Evolutionary conservation across 805 yeast genomes (phyloP).

Genomic region (Pichia sporocuriosa): DNA sequence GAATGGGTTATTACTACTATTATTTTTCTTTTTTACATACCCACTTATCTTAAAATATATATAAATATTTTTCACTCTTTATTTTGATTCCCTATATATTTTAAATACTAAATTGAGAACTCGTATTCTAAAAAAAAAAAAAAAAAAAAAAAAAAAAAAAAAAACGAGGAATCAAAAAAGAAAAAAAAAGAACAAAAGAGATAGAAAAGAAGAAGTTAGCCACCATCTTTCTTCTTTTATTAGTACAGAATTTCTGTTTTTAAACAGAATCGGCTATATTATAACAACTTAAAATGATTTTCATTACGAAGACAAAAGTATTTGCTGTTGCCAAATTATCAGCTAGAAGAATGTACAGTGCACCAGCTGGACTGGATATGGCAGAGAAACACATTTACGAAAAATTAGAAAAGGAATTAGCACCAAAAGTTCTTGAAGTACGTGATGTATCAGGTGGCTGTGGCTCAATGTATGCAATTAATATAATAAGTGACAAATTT

Average conservation of each 20-base stretch:
- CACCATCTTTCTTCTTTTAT: too few species aligned
- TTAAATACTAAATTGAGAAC: too few species aligned
- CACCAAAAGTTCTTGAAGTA: slow-evolving; percentile 60
- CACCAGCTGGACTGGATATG: slow-evolving; percentile 19
- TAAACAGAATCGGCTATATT: background rate
- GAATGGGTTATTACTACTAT: background rate
- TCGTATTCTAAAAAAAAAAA: too few species aligned
- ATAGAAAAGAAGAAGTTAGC: too few species aligned
- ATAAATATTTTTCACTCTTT: too few species aligned
- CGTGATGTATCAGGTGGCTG: slow-evolving; percentile 91
- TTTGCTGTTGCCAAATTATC: background rate
- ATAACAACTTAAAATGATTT: background rate
- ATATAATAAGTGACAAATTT: slow-evolving; percentile 64
- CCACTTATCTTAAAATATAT: background rate
- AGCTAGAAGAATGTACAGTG: background rate
- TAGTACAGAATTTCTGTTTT: background rate
- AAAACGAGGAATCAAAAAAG: too few species aligned
- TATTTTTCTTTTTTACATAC: background rate
- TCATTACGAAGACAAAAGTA: background rate
- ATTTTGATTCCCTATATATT: too few species aligned
- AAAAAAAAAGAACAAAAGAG: too few species aligned
- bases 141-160: too few species aligned
- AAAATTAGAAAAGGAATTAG: slow-evolving; percentile 46
- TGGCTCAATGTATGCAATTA: slow-evolving; percentile 95
- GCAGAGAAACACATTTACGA: slow-evolving; percentile 54